These are phyloP conservation scores for Coemansia sp. DNA, from an alignment of 192 early-diverging fungal species.

Conservation along the genomic window DNA sequence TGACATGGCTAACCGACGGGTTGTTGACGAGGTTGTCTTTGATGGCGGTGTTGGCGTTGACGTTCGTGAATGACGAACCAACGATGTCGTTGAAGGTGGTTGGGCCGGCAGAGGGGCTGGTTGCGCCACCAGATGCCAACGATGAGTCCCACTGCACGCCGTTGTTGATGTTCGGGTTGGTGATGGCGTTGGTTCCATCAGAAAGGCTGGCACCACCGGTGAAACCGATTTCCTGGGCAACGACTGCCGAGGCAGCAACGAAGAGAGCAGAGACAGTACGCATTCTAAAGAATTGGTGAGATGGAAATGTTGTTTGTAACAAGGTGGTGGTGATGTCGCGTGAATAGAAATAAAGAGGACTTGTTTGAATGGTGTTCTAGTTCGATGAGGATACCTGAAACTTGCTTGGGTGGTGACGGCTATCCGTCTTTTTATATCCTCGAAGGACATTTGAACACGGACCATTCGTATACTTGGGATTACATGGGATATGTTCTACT, in stretches of 20 bases:
- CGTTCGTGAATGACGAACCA: conserved; percentile 44
- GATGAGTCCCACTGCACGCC: conserved; percentile 52
- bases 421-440: not conserved
- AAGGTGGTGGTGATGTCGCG: not conserved
- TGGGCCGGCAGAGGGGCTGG: conserved; percentile 8
- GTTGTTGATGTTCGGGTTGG: conserved; percentile 53
- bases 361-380: not conserved
- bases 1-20: conserved; percentile 32
- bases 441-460: not conserved
- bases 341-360: not conserved
- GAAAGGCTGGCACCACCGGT: conserved; percentile 34
- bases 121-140: conserved; percentile 11
- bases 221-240: conserved; percentile 42
- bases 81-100: conserved; percentile 48
- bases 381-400: not conserved
- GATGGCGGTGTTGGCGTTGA: conserved; percentile 46
- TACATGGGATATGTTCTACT: not conserved
- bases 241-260: conserved; percentile 22
- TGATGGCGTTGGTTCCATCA: conserved; percentile 42
- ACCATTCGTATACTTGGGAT: not conserved
- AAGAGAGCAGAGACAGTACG: conserved; percentile 40
- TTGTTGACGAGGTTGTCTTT: conserved; percentile 55
- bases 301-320: not conserved
- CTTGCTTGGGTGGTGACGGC: not conserved
- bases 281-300: conserved; percentile 17